Evolutionary conservation across 495 filamentous ascomycete genomes (phyloP), one percentile per base, ranked within the genome.

Genomic region (Aspergillus bertholletiae): DNA sequence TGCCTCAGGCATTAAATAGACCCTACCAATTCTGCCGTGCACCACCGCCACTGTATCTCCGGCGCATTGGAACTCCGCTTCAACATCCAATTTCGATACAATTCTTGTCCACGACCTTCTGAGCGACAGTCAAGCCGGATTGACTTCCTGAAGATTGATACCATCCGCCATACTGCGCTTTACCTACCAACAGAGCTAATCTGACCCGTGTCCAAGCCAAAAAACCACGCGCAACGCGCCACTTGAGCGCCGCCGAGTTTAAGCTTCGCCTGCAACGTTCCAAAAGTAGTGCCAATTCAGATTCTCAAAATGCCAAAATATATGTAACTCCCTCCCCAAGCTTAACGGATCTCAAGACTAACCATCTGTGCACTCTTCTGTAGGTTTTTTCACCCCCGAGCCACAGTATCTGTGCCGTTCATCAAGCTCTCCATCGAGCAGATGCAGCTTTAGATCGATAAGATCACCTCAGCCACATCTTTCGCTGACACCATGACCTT

Each of bases 221-320:
- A n/a, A 13, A 32, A 20, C 39, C 49, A 51, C 51, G 44, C 55
- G 51, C 58, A 39, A 44, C 59, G 45, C 58, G 46, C 46, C 49
- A 43, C 22, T 41, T 44, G 49, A 58, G 55, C 50, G 48, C 51
- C 30, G 24, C 40, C 43, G n/a, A 58, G 43, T 43, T 51, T 32
- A 67, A 62, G 60, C 62, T 66, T 66, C 59, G 50, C 63, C 51
- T 55, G 24, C 56, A 54, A 58, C 53, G 41, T 55, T 40, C 57
- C 49, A 50, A 54, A 60, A 57, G 52, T 54, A 60, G 49, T 56
- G 39, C 56, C 11, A 54, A 49, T 44, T 57, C 51, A 50, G 61
- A 46, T 46, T 49, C 53, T 56, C 71, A 86, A 80, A 39, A 90
- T 90, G 87, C 87, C 87, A 41, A 89, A 89, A 88, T 90, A 88